These are phyloP conservation scores for Uronychia binucleata DNA, from an alignment of 73 alveolate species.

Conservation along the genomic window DNA sequence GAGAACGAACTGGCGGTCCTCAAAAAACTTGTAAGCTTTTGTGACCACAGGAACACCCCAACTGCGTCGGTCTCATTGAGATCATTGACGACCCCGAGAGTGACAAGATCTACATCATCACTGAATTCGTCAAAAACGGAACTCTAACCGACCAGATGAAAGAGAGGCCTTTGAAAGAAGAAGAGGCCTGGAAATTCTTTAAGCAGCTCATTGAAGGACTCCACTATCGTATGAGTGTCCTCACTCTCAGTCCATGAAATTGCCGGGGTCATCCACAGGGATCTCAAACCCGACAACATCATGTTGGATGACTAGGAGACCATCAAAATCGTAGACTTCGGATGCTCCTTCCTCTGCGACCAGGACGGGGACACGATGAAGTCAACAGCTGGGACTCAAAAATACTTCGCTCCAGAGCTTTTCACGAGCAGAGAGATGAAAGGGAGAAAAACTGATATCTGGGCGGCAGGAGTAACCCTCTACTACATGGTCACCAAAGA, in stretches of 20 bases:
- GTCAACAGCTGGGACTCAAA: slow-evolving; percentile 39
- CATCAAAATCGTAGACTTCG: slow-evolving; percentile 72
- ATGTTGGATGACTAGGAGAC: slow-evolving; percentile 70
- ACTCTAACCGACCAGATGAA: slow-evolving; percentile 7
- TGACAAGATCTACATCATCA: slow-evolving; percentile 36
- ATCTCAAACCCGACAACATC: slow-evolving; percentile 67
- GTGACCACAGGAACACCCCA: slow-evolving; percentile 46
- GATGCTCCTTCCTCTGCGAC: slow-evolving; percentile 49
- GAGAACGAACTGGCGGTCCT: slow-evolving; percentile 49
- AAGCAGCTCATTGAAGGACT: slow-evolving; percentile 70
- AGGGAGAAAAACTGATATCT: slow-evolving; percentile 69
- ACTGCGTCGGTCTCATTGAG: slow-evolving; percentile 33
- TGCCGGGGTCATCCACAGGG: slow-evolving; percentile 70
- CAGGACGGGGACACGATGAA: slow-evolving; percentile 12
- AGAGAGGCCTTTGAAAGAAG: slow-evolving; percentile 10
- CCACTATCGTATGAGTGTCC: slow-evolving; percentile 28
- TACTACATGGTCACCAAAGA: slow-evolving; percentile 58
- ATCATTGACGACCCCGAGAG: slow-evolving; percentile 35
- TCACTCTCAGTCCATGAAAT: slow-evolving; percentile 35
- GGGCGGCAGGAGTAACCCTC: slow-evolving; percentile 72
- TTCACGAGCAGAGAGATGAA: neutral
- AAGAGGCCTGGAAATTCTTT: slow-evolving; percentile 27
- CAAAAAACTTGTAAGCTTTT: slow-evolving; percentile 34
- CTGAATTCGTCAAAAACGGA: slow-evolving; percentile 36
- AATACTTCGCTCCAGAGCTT: slow-evolving; percentile 39